These are phyloP conservation scores for Globisporangium nunn DNA, from an alignment of 352 stramenopile genomes.

Conservation along the genomic window DNA sequence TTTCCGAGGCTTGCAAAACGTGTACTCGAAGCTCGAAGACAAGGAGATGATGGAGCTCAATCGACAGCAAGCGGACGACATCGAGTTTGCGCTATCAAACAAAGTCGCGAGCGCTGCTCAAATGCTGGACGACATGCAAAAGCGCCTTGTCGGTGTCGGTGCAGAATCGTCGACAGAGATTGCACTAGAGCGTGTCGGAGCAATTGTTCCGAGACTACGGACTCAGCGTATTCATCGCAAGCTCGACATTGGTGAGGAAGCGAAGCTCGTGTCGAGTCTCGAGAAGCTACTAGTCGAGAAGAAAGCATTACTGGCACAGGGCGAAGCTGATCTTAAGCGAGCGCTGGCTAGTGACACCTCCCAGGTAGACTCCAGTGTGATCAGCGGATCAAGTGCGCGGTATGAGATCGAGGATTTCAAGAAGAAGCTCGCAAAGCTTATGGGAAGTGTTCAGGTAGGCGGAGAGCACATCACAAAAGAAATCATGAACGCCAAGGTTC, in stretches of 20 bases:
- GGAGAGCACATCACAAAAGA: constrained; percentile 53
- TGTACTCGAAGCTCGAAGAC: constrained; percentile 45
- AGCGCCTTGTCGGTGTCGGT: constrained; percentile 49
- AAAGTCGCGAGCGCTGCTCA: constrained; percentile 30
- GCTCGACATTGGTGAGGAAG: constrained; percentile 50
- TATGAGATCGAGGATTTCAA: constrained; percentile 79
- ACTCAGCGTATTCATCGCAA: constrained; percentile 50
- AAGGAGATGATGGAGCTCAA: constrained; percentile 35
- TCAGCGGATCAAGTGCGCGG: constrained; percentile 43
- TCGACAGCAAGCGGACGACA: constrained; percentile 47
- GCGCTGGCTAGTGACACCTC: constrained; percentile 53
- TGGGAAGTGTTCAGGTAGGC: constrained; percentile 50
- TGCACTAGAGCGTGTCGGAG: constrained; percentile 51
- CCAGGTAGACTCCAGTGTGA: constrained; percentile 60
- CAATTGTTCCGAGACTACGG: constrained; percentile 52
- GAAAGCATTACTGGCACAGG: constrained; percentile 39
- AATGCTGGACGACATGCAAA: constrained; percentile 38
- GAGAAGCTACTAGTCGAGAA: constrained; percentile 55
- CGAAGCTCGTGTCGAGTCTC: constrained; percentile 40
- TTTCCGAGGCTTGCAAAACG: constrained; percentile 48
- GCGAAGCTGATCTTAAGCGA: constrained; percentile 57
- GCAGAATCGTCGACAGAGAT: constrained; percentile 60
- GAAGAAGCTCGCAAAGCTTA: constrained; percentile 60
- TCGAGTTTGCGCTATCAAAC: constrained; percentile 55
- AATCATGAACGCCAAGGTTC: constrained; percentile 53